These are phyloP conservation scores for Solanum piurae DNA, from an alignment of 257 asterid genomes.

Conservation along the genomic window DNA sequence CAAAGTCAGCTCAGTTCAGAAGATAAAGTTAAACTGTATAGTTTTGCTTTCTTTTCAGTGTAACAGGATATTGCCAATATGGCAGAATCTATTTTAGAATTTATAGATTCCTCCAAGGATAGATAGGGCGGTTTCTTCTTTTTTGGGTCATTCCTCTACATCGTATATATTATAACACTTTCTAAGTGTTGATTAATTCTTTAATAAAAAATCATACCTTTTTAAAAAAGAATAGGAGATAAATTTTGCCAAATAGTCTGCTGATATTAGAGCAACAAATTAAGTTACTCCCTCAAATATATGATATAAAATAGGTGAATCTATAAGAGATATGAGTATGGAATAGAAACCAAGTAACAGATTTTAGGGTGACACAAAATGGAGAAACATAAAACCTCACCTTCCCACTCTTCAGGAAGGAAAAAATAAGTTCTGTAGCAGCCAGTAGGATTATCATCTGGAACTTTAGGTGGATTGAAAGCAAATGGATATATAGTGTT, in stretches of 20 bases:
- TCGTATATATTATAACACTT: neutral
- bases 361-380: neutral
- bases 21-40: neutral
- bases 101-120: neutral
- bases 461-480: slow-evolving; percentile 85
- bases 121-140: neutral
- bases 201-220: neutral
- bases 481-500: slow-evolving; percentile 77
- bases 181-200: neutral
- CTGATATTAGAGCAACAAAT: neutral
- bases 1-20: neutral
- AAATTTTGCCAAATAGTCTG: neutral
- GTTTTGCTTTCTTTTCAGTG: neutral
- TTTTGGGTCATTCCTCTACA: neutral
- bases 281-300: neutral
- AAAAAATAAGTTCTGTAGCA: slow-evolving; percentile 78
- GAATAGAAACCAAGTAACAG: neutral
- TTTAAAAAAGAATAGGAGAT: neutral
- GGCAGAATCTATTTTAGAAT: neutral
- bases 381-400: slow-evolving; percentile 25
- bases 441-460: slow-evolving; percentile 94
- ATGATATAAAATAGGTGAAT: neutral
- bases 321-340: neutral
- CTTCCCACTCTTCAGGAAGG: slow-evolving; percentile 94
- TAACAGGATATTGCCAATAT: neutral